Evolutionary conservation across 306 rosid species (phyloP).

Genomic region (Herpetospermum pedunculosum): DNA sequence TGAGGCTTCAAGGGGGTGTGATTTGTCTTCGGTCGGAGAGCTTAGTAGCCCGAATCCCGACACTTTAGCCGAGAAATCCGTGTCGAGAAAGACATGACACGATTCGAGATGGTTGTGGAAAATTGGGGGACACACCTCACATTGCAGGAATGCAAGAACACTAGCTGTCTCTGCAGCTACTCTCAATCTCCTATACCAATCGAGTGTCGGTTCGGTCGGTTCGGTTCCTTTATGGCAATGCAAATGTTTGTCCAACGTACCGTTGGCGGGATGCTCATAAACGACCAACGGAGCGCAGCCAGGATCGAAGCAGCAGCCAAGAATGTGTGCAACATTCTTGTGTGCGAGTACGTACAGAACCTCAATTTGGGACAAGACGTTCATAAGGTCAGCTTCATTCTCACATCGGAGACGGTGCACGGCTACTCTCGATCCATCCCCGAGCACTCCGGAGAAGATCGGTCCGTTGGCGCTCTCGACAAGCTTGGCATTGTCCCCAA

Average conservation of each 20-base stretch:
- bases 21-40: conserved; percentile 17
- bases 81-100: conserved; percentile 47
- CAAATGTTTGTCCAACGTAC: conserved; percentile 66
- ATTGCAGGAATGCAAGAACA: conserved; percentile 58
- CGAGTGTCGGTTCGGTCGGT: conserved; percentile 28
- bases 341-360: conserved; percentile 44
- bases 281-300: conserved; percentile 48
- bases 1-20: conserved; percentile 18
- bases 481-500: conserved; percentile 41
- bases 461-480: conserved; percentile 36
- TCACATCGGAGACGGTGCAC: conserved; percentile 59
- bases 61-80: conserved; percentile 47
- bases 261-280: conserved; percentile 64
- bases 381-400: conserved; percentile 46
- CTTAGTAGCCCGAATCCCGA: conserved; percentile 52
- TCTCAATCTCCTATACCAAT: conserved; percentile 65
- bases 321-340: conserved; percentile 40
- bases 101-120: conserved; percentile 64
- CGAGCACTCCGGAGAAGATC: conserved; percentile 54
- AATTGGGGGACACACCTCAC: conserved; percentile 68
- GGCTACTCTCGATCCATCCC: conserved; percentile 65
- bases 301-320: conserved; percentile 72
- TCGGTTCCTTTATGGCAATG: conserved; percentile 33
- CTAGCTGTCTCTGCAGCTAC: conserved; percentile 70
- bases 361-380: conserved; percentile 61